Base-by-base conservation (phyloP, 2,329 filamentous ascomycete genomes). In the Botrytis hyacinthi region DNA sequence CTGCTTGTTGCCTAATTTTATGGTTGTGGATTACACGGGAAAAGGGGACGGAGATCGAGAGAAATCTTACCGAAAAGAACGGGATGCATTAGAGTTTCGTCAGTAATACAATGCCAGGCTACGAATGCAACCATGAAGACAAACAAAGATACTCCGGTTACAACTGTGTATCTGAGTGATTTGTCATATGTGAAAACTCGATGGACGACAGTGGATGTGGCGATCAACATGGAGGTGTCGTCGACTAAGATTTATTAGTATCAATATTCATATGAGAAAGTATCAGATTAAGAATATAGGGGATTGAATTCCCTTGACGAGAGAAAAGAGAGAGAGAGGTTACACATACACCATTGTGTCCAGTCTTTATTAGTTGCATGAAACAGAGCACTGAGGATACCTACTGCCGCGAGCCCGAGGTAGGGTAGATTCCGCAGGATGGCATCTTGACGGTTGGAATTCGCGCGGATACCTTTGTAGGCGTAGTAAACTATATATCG, bases 201-300 rank as follows among this genome's bases (percentile, higher is more conserved):
- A 66, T 88, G 86, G 8, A 89, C 82, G 72, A 89, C 83, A 0
- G 86, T 82, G 74, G 85, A 86, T 35, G 84, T 84, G 7, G 89
- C 83, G 20, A 87, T 80, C 44, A 89, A 84, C 88, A 90, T 90
- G 71, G 86, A 86, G n/a, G 89, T 81, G 76, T 90, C 88, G 76
- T 90, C 88, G 75, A 83, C 84, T 79, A 22, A 18, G 37, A 5
- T 68, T 42, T 51, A 57, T 85, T 83, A 79, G 85, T 83, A 26
- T 51, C 22, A n/a, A 32, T 5, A 32, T n/a, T 2, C 20, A n/a
- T 4, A n/a, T 8, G 35, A 9, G 14, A n/a, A 62, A 14, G 22
- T n/a, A 9, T 42, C 12, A n/a, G 37, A 42, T 16, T 9, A 16
- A 22, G 12, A 7, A 9, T 37, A 62, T 40, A 18, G 35, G 14